A percentile compares a stretch with the other conserved stretches of the same genome.
These are phyloP conservation scores for Platanthera guangdongensis DNA, from an alignment of 106 monocot species.

Conservation along the genomic window DNA sequence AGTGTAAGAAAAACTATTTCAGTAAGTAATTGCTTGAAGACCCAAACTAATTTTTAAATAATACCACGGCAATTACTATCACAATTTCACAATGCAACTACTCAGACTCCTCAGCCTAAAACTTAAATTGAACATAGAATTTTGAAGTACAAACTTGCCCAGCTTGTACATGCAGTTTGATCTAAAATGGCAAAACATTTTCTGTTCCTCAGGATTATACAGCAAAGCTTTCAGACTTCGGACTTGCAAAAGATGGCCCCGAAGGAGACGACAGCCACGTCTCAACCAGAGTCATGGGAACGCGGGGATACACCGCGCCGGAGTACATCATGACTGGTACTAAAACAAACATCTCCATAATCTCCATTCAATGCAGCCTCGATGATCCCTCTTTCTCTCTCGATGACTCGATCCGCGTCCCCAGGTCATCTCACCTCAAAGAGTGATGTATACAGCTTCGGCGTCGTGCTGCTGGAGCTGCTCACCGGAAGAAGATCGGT, in stretches of 20 bases:
- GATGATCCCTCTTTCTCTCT: background rate
- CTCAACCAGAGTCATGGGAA: conserved; percentile 14
- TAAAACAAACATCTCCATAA: background rate
- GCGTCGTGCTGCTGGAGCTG: conserved; percentile 68
- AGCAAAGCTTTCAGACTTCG: conserved; percentile 15
- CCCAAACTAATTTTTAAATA: too few relatives aligned
- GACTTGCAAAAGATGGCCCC: conserved; percentile 12
- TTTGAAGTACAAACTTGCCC: background rate
- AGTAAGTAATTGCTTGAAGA: too few relatives aligned
- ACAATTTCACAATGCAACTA: too few relatives aligned
- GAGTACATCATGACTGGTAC: conserved; percentile 17
- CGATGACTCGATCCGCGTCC: background rate
- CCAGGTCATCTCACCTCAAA: conserved; percentile 64
- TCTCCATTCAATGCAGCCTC: background rate
- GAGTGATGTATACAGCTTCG: conserved; percentile 82
- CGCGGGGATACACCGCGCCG: conserved; percentile 11
- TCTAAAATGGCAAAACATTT: background rate
- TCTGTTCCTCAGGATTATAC: conserved; percentile 5
- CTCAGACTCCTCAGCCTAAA: too few relatives aligned
- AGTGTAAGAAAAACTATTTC: too few relatives aligned
- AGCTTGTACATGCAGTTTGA: background rate
- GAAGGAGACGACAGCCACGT: conserved; percentile 9
- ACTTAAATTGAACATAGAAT: too few relatives aligned
- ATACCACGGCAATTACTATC: too few relatives aligned
- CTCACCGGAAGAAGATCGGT: conserved; percentile 44